Evolutionary conservation across 2,329 filamentous ascomycete species (phyloP).

Genomic region (Ceratocystiopsis sp.): DNA sequence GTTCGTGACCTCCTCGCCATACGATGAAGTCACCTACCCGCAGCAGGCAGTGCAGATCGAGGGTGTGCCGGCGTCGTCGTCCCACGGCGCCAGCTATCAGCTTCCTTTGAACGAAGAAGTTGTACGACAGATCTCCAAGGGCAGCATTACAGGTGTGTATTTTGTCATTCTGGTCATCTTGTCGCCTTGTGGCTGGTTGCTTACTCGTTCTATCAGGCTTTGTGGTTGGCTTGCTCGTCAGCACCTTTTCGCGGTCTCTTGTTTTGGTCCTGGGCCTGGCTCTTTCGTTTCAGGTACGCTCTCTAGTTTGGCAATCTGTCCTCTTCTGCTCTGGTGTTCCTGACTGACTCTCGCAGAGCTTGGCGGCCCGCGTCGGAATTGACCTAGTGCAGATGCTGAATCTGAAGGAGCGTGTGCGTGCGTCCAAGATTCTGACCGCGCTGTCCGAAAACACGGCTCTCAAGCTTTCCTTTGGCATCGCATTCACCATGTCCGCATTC

Average conservation of each 20-base stretch:
- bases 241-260: constrained; percentile 53
- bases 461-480: constrained; percentile 52
- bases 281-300: constrained; percentile 41
- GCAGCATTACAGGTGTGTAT: constrained; percentile 31
- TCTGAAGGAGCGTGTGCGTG: constrained; percentile 19
- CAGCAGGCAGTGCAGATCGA: constrained; percentile 13
- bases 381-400: constrained; percentile 21
- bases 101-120: constrained; percentile 16
- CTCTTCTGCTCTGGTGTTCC: background rate
- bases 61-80: constrained; percentile 15
- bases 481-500: constrained; percentile 55
- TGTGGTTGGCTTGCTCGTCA: constrained; percentile 44
- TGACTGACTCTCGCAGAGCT: constrained; percentile 3
- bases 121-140: constrained; percentile 34
- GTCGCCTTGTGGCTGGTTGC: background rate
- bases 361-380: constrained; percentile 27
- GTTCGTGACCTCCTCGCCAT: background rate
- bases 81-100: background rate
- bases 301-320: background rate
- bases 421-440: constrained; percentile 27
- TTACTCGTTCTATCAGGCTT: constrained; percentile 28
- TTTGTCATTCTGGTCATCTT: background rate
- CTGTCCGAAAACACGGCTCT: constrained; percentile 44
- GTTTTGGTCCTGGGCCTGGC: constrained; percentile 49
- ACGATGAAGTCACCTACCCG: background rate